Conservation (phyloP, 2,329 filamentous ascomycete genomes). For the Incumbomyces lentus region DNA sequence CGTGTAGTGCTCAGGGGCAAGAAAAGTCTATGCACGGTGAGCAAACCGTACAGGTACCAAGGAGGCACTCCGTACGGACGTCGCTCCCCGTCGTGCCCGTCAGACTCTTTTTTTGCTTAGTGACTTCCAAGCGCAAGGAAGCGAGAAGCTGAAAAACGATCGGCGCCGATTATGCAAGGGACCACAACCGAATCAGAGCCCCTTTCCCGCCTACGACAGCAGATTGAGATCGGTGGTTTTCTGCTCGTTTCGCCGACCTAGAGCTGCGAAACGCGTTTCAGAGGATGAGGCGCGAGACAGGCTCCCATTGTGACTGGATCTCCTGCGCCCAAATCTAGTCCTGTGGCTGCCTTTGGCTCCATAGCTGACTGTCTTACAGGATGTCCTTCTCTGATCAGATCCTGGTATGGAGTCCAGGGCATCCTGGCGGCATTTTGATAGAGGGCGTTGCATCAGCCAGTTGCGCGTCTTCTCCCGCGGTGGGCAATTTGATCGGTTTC, state of each 20-base stretch:
- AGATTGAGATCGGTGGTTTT: conserved; percentile 4
- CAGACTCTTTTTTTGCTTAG: too few species aligned
- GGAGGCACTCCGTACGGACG: neutral
- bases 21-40: neutral
- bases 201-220: neutral
- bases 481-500: neutral
- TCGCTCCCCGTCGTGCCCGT: neutral
- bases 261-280: conserved; percentile 1
- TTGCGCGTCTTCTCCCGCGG: neutral
- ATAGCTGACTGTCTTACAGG: neutral
- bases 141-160: neutral
- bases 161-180: conserved; percentile 4
- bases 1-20: neutral
- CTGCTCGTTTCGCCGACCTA: conserved; percentile 1
- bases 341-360: neutral
- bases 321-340: neutral
- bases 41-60: too few species aligned
- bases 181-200: conserved; percentile 5
- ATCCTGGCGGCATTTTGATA: neutral
- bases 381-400: neutral
- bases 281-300: neutral
- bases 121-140: neutral
- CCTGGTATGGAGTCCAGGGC: neutral
- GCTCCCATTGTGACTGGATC: neutral
- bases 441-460: neutral